Conservation (phyloP, 306 rosid species). For the Rosa multiflora region DNA sequence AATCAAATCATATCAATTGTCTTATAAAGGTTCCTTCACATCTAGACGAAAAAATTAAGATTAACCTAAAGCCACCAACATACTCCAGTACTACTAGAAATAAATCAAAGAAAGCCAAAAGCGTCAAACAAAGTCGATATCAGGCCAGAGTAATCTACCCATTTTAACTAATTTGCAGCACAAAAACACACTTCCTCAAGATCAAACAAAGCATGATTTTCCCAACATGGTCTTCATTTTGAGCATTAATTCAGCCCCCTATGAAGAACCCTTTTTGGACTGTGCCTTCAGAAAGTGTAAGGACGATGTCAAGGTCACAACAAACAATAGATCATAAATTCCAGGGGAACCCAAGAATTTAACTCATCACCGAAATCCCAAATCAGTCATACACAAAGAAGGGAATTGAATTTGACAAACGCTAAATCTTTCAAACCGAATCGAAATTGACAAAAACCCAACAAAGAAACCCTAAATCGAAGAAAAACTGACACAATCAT, state of each 20-base stretch:
- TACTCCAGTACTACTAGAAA: constrained; percentile 12
- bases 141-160: constrained; percentile 19
- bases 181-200: background rate
- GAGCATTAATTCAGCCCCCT: constrained; percentile 16
- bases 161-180: constrained; percentile 12
- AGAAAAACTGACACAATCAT: too few relatives aligned
- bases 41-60: background rate
- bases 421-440: too few relatives aligned
- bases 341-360: background rate
- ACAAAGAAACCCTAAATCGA: too few relatives aligned
- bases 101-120: background rate
- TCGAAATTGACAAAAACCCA: too few relatives aligned
- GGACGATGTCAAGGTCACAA: constrained; percentile 9
- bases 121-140: constrained; percentile 21
- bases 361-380: background rate
- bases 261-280: constrained; percentile 14
- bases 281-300: constrained; percentile 12
- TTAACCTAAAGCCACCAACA: constrained; percentile 6
- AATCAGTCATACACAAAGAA: too few relatives aligned
- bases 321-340: background rate
- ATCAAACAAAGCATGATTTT: constrained; percentile 20
- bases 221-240: background rate
- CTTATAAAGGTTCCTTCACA: background rate
- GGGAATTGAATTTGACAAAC: too few relatives aligned
- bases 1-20: background rate